Evolutionary conservation across 2,329 filamentous ascomycete species (phyloP).

Genomic region (Lecanosticta acicola): DNA sequence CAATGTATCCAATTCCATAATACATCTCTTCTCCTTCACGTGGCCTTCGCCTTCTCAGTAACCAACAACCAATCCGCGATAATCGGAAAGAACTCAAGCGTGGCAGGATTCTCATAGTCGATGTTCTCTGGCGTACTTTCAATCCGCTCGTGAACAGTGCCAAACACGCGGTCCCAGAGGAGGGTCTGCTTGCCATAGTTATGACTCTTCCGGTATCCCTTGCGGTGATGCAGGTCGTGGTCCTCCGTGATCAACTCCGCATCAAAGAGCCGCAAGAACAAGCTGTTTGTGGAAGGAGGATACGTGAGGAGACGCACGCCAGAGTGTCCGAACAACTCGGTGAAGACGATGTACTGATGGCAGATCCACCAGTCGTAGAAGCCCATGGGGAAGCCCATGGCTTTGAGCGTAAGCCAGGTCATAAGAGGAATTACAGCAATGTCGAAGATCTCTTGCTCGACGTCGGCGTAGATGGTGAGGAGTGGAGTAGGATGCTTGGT

Average conservation of each 20-base stretch:
- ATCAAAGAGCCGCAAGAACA: slow-evolving; percentile 32
- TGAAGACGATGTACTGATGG: slow-evolving; percentile 41
- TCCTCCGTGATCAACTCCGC: slow-evolving; percentile 41
- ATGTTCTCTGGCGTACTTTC: slow-evolving; percentile 26
- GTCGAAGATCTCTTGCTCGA: slow-evolving; percentile 42
- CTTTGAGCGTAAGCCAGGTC: slow-evolving; percentile 35
- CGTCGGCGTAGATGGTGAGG: slow-evolving; percentile 39
- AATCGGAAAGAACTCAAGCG: slow-evolving; percentile 3
- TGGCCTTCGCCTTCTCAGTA: not conserved
- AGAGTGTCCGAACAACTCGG: slow-evolving; percentile 38
- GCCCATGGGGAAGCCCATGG: slow-evolving; percentile 39
- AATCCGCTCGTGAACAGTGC: slow-evolving; percentile 31
- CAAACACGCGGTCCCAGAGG: slow-evolving; percentile 37
- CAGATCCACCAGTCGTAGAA: slow-evolving; percentile 47
- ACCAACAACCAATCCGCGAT: not conserved
- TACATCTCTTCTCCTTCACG: not conserved
- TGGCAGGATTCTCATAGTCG: slow-evolving; percentile 8
- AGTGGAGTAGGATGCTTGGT: slow-evolving; percentile 44
- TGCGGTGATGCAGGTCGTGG: slow-evolving; percentile 38
- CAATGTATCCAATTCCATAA: not conserved
- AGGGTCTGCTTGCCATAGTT: slow-evolving; percentile 40
- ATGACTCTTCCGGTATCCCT: slow-evolving; percentile 35
- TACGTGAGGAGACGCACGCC: slow-evolving; percentile 36
- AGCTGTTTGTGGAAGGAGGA: slow-evolving; percentile 34
- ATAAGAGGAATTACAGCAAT: slow-evolving; percentile 39